phyloP scores from a whole-genome alignment of 2,329 filamentous ascomycete species.

The Colletotrichum gigasporum region DNA sequence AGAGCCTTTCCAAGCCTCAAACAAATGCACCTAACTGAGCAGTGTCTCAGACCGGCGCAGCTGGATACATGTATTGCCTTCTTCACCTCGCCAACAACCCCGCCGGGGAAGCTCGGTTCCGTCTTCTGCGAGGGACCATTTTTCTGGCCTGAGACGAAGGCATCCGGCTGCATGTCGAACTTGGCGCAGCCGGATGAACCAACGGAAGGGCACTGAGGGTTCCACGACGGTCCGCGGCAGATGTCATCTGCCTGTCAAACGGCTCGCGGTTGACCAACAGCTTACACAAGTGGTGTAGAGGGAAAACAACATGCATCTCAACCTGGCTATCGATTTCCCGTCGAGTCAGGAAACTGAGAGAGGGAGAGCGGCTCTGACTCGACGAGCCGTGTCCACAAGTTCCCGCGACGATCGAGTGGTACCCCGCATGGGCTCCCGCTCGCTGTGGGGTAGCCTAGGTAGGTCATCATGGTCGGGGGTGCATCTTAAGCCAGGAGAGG shows the following conservation, averaged over 20 bases:
- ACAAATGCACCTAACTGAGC: too few relatives aligned
- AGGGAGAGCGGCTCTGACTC: slow-evolving; percentile 1
- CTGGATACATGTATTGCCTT: neutral
- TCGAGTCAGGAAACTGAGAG: neutral
- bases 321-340: neutral
- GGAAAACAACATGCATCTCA: neutral
- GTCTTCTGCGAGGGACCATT: neutral
- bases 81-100: neutral
- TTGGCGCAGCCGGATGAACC: slow-evolving; percentile 7
- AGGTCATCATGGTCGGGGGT: neutral
- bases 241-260: neutral
- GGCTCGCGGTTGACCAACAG: neutral
- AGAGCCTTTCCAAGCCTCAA: too few relatives aligned
- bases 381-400: neutral
- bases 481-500: too few relatives aligned
- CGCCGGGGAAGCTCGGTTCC: neutral
- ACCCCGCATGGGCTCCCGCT: slow-evolving; percentile 10
- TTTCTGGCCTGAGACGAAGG: neutral
- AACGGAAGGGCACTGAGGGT: neutral
- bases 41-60: too few relatives aligned
- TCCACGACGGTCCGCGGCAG: neutral
- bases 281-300: too few relatives aligned
- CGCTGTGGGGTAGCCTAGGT: neutral
- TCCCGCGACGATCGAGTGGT: neutral
- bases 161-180: slow-evolving; percentile 1